These are phyloP conservation scores for Arabidopsis lyrata DNA, from an alignment of 441 rosid species.

Conservation along the genomic window DNA sequence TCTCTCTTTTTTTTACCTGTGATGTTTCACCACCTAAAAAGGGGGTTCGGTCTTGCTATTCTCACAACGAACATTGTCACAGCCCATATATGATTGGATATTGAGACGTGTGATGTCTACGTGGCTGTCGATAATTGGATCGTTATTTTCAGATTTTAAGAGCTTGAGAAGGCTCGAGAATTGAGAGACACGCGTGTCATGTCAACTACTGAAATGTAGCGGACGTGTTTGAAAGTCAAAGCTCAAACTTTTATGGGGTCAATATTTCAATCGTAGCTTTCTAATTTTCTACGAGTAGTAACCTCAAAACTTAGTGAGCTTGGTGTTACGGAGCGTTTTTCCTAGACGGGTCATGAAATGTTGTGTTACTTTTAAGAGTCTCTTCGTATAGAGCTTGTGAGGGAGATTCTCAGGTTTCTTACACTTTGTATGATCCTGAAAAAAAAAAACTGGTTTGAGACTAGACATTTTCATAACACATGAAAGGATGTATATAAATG, in stretches of 20 bases:
- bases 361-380: no score
- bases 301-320: not conserved
- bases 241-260: not conserved
- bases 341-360: no score
- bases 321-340: no score
- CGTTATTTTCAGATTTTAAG: not conserved
- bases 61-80: conserved; percentile 7
- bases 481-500: no score
- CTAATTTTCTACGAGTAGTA: not conserved
- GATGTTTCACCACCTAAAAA: conserved; percentile 20
- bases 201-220: not conserved
- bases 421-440: no score
- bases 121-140: not conserved
- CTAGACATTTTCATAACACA: no score
- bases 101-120: not conserved
- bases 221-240: conserved; percentile 29
- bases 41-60: conserved; percentile 10
- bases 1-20: not conserved
- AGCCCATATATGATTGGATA: not conserved
- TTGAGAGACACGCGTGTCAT: conserved; percentile 29
- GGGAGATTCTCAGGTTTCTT: no score
- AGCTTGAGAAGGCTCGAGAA: conserved; percentile 7
- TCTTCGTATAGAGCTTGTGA: no score
- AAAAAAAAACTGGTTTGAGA: no score
- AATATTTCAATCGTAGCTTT: not conserved